These are phyloP conservation scores for Lentinula guzmanii DNA, from an alignment of 768 basidiomycete genomes.

Conservation along the genomic window DNA sequence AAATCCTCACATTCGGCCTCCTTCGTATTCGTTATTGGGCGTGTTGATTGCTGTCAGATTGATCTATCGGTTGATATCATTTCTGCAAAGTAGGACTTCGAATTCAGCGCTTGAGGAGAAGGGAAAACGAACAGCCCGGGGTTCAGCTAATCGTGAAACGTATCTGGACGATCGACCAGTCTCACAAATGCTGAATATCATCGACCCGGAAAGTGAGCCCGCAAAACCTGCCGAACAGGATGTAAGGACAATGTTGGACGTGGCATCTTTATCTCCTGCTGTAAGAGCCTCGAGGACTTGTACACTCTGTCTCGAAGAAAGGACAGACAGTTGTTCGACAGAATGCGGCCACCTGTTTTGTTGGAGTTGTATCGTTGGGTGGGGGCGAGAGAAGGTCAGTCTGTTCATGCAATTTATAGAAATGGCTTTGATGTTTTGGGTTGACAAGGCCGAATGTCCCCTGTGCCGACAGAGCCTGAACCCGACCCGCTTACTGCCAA, in stretches of 20 bases:
- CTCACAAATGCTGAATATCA: conserved; percentile 44
- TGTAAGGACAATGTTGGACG: conserved; percentile 57
- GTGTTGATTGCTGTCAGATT: conserved; percentile 63
- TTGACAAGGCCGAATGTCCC: conserved; percentile 71
- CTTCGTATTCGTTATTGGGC: conserved; percentile 84
- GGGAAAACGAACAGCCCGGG: conserved; percentile 23
- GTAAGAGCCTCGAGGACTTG: conserved; percentile 62
- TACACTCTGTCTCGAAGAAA: conserved; percentile 80
- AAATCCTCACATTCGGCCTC: conserved; percentile 66
- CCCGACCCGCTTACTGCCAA: conserved; percentile 64
- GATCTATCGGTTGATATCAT: conserved; percentile 49
- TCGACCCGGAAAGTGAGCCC: conserved; percentile 47
- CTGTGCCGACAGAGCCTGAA: conserved; percentile 75
- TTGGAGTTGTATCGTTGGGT: conserved; percentile 84
- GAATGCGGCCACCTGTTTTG: conserved; percentile 90
- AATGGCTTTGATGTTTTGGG: neutral
- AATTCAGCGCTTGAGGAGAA: conserved; percentile 18
- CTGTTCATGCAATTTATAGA: neutral
- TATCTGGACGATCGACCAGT: conserved; percentile 60
- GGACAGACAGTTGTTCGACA: conserved; percentile 75
- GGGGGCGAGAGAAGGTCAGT: conserved; percentile 81
- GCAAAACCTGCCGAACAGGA: conserved; percentile 64
- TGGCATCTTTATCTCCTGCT: conserved; percentile 45
- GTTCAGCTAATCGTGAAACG: conserved; percentile 23
- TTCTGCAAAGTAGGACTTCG: conserved; percentile 24